Base-by-base conservation (phyloP, 805 yeast species). In the Ogataea angusta region DNA sequence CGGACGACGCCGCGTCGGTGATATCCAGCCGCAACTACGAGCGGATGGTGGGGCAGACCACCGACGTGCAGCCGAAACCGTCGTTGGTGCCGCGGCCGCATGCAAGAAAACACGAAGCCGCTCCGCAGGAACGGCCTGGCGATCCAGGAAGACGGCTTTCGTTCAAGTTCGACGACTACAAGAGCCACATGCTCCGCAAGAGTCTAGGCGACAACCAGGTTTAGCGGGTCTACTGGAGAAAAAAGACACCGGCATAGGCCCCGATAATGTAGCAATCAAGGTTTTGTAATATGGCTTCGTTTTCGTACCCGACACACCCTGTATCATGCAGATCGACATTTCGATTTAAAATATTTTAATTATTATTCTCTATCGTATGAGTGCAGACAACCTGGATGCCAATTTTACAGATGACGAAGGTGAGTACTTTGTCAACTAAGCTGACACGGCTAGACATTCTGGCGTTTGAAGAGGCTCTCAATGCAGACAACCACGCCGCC, bases 391-490 rank as follows among this genome's bases (percentile, higher is more conserved):
- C 17, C 45, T 57, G 10, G 54, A 52, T 14, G 52, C 57, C 5
- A 45, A 53, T 15, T 60, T 48, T 33, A 42, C 48, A 10, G 49
- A 60, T 21, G 60, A 54, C 19, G 47, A 48, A 5, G 43, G 49
- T 45, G 31, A 10, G 52, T 19, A 5, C 13, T 4, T 2, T 10
- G 5, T 26, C 9, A 6, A 9, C 10, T 5, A 5, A 6, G 5
- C 34, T 25, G 15, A 19, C 28, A 8, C 2, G 6, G 8, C 10
- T 22, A 42, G 56, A 68, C 35, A 54, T 71, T 5, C 48, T 51
- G 13, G 67, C 67, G 1, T 70, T 70, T 40, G 56, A 55, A 15
- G 59, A 61, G 23, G 74, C 75, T 0, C 46, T 70, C 13, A 52
- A 53, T 10, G 60, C 49, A 26, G 68, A 65, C 15, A 27, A 26